Percentiles rank a stretch among this genome's conserved stretches.
phyloP scores from a whole-genome alignment of 2,329 filamentous ascomycete species.

The Rhinocladiella mackenziei region DNA sequence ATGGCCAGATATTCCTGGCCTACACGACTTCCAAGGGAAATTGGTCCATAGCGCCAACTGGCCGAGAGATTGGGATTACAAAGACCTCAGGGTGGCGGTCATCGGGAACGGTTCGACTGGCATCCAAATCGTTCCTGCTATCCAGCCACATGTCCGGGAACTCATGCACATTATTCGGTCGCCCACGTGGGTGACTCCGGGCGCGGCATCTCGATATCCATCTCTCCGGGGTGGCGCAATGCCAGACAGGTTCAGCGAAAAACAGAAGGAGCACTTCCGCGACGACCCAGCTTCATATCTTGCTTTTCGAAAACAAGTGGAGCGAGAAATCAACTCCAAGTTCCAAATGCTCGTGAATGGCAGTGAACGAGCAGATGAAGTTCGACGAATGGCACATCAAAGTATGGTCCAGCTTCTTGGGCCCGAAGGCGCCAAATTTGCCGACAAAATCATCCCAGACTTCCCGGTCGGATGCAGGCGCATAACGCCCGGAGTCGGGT shows the following conservation, averaged over 20 bases:
- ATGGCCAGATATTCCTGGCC: slow-evolving; percentile 28
- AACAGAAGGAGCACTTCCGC: slow-evolving; percentile 27
- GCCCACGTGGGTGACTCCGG: slow-evolving; percentile 29
- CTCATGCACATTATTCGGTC: slow-evolving; percentile 28
- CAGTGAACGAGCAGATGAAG: slow-evolving; percentile 2
- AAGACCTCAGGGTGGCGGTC: slow-evolving; percentile 25
- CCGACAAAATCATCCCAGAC: slow-evolving; percentile 24
- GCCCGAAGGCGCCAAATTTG: not conserved
- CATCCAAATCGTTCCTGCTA: slow-evolving; percentile 34
- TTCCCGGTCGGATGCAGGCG: slow-evolving; percentile 42
- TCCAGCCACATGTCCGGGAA: slow-evolving; percentile 36
- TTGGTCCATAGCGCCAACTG: slow-evolving; percentile 42
- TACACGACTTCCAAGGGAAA: slow-evolving; percentile 34
- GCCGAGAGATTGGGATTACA: slow-evolving; percentile 34
- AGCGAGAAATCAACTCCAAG: slow-evolving; percentile 26
- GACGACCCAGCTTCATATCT: slow-evolving; percentile 24
- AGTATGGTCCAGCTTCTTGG: slow-evolving; percentile 1
- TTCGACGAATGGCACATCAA: not conserved
- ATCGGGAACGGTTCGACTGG: slow-evolving; percentile 29
- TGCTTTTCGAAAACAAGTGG: slow-evolving; percentile 33
- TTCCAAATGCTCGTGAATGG: slow-evolving; percentile 18
- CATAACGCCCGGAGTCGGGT: slow-evolving; percentile 44
- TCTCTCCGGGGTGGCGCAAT: slow-evolving; percentile 36
- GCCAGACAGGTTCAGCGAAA: slow-evolving; percentile 21
- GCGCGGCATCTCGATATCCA: slow-evolving; percentile 12